Conservation (phyloP, 2,329 filamentous ascomycete species). For the Rachicladosporium sp. region DNA sequence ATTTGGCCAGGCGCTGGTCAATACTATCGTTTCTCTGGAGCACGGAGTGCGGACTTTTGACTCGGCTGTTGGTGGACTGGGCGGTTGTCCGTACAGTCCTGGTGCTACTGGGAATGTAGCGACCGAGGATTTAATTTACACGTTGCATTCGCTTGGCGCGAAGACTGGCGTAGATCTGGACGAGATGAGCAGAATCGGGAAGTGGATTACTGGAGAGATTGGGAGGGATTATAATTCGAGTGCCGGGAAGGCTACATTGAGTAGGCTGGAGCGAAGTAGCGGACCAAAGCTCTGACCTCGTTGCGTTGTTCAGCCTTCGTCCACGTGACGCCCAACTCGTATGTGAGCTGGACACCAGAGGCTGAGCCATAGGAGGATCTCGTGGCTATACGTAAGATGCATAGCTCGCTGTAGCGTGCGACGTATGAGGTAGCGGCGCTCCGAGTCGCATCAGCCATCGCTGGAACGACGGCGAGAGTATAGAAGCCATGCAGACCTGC, state of each 20-base stretch:
- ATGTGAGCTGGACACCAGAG: too few relatives aligned
- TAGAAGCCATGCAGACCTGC: too few relatives aligned
- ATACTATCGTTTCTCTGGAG: conserved; percentile 64
- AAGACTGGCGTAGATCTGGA: conserved; percentile 61
- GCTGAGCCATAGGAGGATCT: too few relatives aligned
- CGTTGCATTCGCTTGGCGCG: conserved; percentile 59
- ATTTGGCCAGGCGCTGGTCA: conserved; percentile 74
- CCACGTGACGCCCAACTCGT: too few relatives aligned
- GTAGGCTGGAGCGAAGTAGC: conserved; percentile 1
- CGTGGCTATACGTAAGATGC: too few relatives aligned
- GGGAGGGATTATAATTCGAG: conserved; percentile 51
- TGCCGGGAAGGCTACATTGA: conserved; percentile 49
- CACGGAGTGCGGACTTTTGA: conserved; percentile 71
- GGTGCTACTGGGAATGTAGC: conserved; percentile 79
- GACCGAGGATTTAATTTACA: conserved; percentile 74
- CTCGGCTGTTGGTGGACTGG: conserved; percentile 64
- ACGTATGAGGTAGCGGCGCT: too few relatives aligned
- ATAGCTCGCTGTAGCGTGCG: too few relatives aligned
- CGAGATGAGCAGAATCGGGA: conserved; percentile 53
- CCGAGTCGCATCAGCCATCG: too few relatives aligned
- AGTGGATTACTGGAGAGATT: conserved; percentile 57
- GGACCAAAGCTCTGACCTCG: too few relatives aligned
- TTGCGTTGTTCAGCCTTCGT: too few relatives aligned
- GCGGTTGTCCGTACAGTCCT: conserved; percentile 74
- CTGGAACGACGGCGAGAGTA: too few relatives aligned